Percentiles rank a stretch among this genome's conserved stretches.
Evolutionary conservation across 345 rosid species (phyloP).

Genomic region (Corchorus capsularis): DNA sequence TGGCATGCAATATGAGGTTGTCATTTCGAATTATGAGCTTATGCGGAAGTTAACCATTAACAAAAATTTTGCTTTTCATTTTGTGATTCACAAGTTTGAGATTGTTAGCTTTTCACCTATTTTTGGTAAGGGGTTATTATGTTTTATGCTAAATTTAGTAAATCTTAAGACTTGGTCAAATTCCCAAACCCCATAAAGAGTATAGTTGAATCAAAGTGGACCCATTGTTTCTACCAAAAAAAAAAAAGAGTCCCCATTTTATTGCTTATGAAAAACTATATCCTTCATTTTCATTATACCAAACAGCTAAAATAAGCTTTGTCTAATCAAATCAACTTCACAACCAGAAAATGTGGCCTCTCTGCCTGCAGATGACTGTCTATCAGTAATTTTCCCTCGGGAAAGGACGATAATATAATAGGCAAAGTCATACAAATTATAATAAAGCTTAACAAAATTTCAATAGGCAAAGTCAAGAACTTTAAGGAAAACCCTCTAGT

Average conservation of each 20-base stretch:
- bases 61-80: neutral
- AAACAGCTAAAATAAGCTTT: no score
- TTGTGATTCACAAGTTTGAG: neutral
- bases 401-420: no score
- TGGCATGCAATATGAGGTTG: slow-evolving; percentile 10
- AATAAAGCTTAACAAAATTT: neutral
- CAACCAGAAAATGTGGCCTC: no score
- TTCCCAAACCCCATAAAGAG: neutral
- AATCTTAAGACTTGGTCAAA: slow-evolving; percentile 18
- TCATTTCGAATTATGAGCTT: slow-evolving; percentile 7
- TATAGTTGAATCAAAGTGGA: no score
- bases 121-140: neutral
- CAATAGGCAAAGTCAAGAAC: neutral
- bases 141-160: slow-evolving; percentile 1
- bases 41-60: neutral
- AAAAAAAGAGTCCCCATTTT: no score
- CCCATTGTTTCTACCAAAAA: no score
- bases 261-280: no score
- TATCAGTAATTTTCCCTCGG: no score
- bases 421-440: no score
- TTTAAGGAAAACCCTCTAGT: neutral
- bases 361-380: no score
- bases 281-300: no score
- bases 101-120: neutral
- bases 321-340: no score